Percentiles rank a stretch among this genome's conserved stretches.
phyloP scores from a whole-genome alignment of 2,329 filamentous ascomycete species.

The Colletotrichum destructivum region DNA sequence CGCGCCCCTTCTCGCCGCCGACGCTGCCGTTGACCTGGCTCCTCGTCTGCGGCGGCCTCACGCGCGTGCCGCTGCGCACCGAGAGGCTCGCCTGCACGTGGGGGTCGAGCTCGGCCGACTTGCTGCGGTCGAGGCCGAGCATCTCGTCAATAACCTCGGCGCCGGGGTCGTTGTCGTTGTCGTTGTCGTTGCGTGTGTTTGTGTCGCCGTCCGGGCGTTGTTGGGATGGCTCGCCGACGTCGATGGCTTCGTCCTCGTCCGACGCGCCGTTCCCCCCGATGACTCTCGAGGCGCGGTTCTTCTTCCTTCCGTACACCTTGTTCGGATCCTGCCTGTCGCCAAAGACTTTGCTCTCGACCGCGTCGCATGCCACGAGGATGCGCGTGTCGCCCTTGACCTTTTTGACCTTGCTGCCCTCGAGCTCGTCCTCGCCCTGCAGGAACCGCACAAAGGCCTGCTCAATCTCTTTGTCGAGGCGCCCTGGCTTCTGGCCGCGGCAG shows the following conservation, averaged over 20 bases:
- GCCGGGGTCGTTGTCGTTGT: slow-evolving; percentile 18
- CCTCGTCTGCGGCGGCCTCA: slow-evolving; percentile 53
- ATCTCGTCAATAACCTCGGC: slow-evolving; percentile 36
- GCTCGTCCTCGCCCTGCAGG: slow-evolving; percentile 45
- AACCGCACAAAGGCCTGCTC: slow-evolving; percentile 63
- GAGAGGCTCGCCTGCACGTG: slow-evolving; percentile 52
- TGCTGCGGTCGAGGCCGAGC: slow-evolving; percentile 24
- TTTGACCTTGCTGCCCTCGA: slow-evolving; percentile 44
- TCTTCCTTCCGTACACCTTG: slow-evolving; percentile 57
- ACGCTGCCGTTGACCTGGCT: slow-evolving; percentile 71
- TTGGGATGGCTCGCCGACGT: slow-evolving; percentile 52
- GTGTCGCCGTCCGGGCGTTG: too few relatives aligned
- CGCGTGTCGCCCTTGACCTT: slow-evolving; percentile 65
- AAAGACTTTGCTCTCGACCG: slow-evolving; percentile 62
- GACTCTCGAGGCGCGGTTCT: slow-evolving; percentile 60
- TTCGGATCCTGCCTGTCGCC: slow-evolving; percentile 45
- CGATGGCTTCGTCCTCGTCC: slow-evolving; percentile 36
- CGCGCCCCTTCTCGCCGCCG: slow-evolving; percentile 68
- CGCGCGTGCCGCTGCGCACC: slow-evolving; percentile 54
- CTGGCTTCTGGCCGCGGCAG: slow-evolving; percentile 67
- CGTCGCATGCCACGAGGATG: slow-evolving; percentile 63
- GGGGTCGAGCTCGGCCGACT: slow-evolving; percentile 60
- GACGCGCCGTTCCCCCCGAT: slow-evolving; percentile 48
- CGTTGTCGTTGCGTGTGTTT: slow-evolving; percentile 54
- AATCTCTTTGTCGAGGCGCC: slow-evolving; percentile 65